Conservation (phyloP, 2,329 filamentous ascomycete species). For the Blastomyces percursus region DNA sequence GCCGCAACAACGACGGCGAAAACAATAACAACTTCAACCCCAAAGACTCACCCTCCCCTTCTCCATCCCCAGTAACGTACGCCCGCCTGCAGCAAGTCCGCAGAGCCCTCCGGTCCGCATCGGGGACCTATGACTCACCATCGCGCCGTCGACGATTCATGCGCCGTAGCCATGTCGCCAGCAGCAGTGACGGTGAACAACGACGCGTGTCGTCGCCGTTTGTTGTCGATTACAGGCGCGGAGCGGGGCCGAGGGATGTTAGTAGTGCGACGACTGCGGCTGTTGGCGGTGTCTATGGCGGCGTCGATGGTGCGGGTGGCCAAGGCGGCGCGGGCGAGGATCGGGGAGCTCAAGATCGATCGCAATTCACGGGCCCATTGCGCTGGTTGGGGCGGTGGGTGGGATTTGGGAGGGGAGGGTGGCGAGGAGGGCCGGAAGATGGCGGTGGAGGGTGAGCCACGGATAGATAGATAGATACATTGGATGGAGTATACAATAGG, state of each 20-base stretch:
- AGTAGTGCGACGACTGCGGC: neutral
- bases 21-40: neutral
- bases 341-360: neutral
- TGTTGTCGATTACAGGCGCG: neutral
- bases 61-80: neutral
- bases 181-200: neutral
- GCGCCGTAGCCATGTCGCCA: neutral
- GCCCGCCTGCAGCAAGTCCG: neutral
- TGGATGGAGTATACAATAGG: neutral
- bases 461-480: neutral
- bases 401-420: neutral
- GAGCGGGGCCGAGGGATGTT: slow-evolving; percentile 1
- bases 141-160: neutral
- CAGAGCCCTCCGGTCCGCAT: neutral
- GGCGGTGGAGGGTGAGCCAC: neutral
- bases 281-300: neutral
- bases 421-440: neutral
- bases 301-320: neutral
- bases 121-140: neutral
- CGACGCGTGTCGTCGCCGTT: slow-evolving; percentile 3
- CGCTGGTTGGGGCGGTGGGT: neutral
- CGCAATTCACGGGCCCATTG: slow-evolving; percentile 2
- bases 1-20: neutral
- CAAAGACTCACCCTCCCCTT: slow-evolving; percentile 2
- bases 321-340: neutral